These are phyloP conservation scores for Teratosphaeria viscida DNA, from an alignment of 2,329 filamentous ascomycete genomes.

Conservation along the genomic window DNA sequence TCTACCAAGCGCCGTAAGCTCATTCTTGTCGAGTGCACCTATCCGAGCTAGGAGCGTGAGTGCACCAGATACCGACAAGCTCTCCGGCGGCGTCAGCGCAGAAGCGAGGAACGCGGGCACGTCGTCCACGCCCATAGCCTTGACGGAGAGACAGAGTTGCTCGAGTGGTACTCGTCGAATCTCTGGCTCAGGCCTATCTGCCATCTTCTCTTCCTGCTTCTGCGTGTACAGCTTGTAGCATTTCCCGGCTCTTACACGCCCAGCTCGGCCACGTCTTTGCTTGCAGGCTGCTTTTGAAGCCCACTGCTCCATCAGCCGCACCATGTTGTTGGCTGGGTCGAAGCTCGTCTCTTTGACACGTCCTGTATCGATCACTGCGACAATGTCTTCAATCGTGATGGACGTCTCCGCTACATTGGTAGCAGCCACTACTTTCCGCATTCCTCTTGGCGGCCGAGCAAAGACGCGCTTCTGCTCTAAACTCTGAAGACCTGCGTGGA, in stretches of 20 bases:
- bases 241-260: slow-evolving; percentile 77
- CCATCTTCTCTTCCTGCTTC: slow-evolving; percentile 75
- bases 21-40: slow-evolving; percentile 76
- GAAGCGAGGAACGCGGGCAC: slow-evolving; percentile 71
- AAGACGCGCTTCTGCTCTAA: slow-evolving; percentile 84
- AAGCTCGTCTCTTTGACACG: slow-evolving; percentile 95
- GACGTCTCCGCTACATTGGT: slow-evolving; percentile 98
- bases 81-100: slow-evolving; percentile 81
- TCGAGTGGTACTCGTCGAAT: slow-evolving; percentile 88
- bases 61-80: slow-evolving; percentile 74
- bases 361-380: slow-evolving; percentile 90
- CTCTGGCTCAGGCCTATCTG: slow-evolving; percentile 80
- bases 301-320: slow-evolving; percentile 89
- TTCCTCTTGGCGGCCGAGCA: slow-evolving; percentile 60
- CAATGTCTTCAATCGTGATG: slow-evolving; percentile 95
- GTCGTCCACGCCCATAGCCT: slow-evolving; percentile 84
- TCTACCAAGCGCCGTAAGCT: slow-evolving; percentile 79
- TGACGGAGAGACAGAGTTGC: slow-evolving; percentile 86
- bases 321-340: slow-evolving; percentile 85
- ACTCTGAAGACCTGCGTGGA: slow-evolving; percentile 86
- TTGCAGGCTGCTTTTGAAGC: slow-evolving; percentile 89
- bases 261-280: slow-evolving; percentile 84
- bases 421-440: slow-evolving; percentile 83
- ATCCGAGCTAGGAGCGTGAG: slow-evolving; percentile 69
- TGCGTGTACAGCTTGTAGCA: slow-evolving; percentile 94